Percentiles rank a stretch among this genome's conserved stretches.
Evolutionary conservation across 352 stramenopile genomes (phyloP).

Genomic region (Achlya hypogyna): DNA sequence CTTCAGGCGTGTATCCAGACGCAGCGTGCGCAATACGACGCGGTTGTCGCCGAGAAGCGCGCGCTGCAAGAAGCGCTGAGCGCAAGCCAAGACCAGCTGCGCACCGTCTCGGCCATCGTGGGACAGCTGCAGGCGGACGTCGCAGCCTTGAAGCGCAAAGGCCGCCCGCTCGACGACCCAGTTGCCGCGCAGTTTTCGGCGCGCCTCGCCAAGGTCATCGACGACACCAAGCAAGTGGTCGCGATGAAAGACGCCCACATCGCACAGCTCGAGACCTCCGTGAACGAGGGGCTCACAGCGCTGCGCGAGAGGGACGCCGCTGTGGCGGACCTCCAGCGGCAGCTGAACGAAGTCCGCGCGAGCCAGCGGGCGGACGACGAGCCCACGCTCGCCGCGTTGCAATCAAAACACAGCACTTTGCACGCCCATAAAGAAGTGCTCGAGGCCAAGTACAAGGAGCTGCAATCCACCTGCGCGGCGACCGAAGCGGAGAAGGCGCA

Average conservation of each 20-base stretch:
- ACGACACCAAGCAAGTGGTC: conserved; percentile 20
- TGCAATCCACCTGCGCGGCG: too few relatives aligned
- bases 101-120: background rate
- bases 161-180: background rate
- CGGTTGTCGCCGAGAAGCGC: background rate
- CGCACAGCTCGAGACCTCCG: background rate
- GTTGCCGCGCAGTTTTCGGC: conserved; percentile 8
- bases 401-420: too few relatives aligned
- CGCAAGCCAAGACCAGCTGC: conserved; percentile 2
- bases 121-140: conserved; percentile 6
- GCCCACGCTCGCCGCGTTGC: too few relatives aligned
- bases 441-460: too few relatives aligned
- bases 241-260: conserved; percentile 17
- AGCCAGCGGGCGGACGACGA: too few relatives aligned
- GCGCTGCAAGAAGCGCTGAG: background rate
- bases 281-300: background rate
- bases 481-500: too few relatives aligned
- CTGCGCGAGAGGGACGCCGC: background rate
- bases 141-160: background rate
- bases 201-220: conserved; percentile 16
- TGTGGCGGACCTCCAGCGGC: too few relatives aligned
- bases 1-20: conserved; percentile 15
- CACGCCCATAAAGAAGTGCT: too few relatives aligned
- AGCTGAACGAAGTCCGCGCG: too few relatives aligned
- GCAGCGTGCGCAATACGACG: background rate